Evolutionary conservation across 2,329 filamentous ascomycete genomes (phyloP), one percentile per base, ranked within the genome.

Genomic region (Pyrenochaeta sp.): DNA sequence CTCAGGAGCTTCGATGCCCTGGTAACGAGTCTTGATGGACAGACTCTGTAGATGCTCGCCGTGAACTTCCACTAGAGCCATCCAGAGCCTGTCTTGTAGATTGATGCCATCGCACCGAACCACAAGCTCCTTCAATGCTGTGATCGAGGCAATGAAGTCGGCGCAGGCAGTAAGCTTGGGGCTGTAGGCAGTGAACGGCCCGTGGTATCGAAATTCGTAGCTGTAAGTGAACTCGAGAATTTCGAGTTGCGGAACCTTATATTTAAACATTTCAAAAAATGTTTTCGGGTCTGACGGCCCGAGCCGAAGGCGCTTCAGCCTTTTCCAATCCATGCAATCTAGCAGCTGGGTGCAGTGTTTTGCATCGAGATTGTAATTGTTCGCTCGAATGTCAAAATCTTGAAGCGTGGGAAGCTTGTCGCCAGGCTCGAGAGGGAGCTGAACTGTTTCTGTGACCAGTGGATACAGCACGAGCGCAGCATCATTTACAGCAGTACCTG

Each of bases 401-500:
- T 56, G 45, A 2, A 64, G 42, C 2, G 49, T 12, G 3, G 60
- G 62, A 1, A 65, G 37, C 11, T 30, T 32, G 21, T 64, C 61
- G 2, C 37, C 36, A 32, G 39, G 20, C 2, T 43, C 27, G 2
- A 66, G 36, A 15, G 61, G 60, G 3, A 64, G 36, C 10, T 64
- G 54, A 7, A 57, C 17, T 4, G 14, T 39, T 18, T 49, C 44
- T 7, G 21, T 41, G n/a, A 30, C 32, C 20, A 20, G 23, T 9
- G 23, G 23, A 27, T 4, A 27, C 23, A 27, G 23, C 23, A 27
- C 4, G 23, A 27, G 23, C 9, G 23, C 23, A n/a, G n/a, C n/a
- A n/a, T n/a, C n/a, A 27, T 27, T 9, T 4, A 9, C 9, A 27
- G 23, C 23, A 27, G 9, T 9, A 9, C 9, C 23, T 27, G 23